Conservation (phyloP, 345 rosid genomes). For the Xanthoceras sorbifolium region DNA sequence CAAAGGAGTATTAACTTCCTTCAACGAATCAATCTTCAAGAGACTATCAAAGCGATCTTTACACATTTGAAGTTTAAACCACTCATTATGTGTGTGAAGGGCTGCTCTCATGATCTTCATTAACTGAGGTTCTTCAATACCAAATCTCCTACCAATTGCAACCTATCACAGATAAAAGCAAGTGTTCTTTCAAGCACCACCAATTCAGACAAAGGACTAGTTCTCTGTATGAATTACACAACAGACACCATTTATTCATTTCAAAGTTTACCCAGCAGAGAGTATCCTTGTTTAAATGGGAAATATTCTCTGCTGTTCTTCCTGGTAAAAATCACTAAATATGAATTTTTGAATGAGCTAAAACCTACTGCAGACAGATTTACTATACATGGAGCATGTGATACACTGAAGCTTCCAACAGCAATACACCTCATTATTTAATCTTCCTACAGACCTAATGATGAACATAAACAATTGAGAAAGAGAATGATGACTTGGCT, state of each 20-base stretch:
- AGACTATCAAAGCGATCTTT: slow-evolving; percentile 67
- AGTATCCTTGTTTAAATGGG: background rate
- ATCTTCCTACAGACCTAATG: background rate
- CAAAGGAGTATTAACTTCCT: slow-evolving; percentile 58
- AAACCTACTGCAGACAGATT: background rate
- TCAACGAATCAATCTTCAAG: slow-evolving; percentile 67
- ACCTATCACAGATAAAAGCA: slow-evolving; percentile 43
- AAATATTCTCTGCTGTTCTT: background rate
- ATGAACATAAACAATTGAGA: slow-evolving; percentile 1
- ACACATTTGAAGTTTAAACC: slow-evolving; percentile 98
- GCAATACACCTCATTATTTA: background rate
- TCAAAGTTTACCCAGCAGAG: background rate
- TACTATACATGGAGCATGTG: background rate
- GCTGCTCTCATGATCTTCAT: slow-evolving; percentile 90
- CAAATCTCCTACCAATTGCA: slow-evolving; percentile 75
- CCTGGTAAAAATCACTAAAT: background rate
- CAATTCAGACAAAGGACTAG: background rate
- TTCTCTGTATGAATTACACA: background rate
- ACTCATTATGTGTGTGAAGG: slow-evolving; percentile 77
- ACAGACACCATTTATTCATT: background rate
- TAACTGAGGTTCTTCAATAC: slow-evolving; percentile 85
- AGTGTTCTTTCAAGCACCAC: background rate
- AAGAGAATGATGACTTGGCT: background rate
- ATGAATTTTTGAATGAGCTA: background rate
- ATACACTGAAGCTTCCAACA: background rate